Evolutionary conservation across 2,329 filamentous ascomycete species (phyloP).

Genomic region (Rosellinia necatrix): DNA sequence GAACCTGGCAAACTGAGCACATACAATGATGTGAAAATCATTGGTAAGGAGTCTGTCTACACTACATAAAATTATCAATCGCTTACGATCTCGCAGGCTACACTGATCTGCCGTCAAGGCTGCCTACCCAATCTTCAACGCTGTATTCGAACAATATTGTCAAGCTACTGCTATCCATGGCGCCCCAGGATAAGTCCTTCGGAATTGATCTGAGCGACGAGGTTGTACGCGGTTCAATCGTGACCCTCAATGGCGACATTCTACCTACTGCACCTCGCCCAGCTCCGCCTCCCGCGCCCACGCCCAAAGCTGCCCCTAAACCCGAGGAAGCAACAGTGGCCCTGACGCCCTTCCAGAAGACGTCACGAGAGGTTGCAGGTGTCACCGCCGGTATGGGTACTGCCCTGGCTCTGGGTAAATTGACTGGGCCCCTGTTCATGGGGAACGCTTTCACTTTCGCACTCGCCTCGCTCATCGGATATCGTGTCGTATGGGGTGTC

Average conservation of each 20-base stretch:
- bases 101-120: slow-evolving; percentile 82
- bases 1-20: slow-evolving; percentile 70
- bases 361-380: slow-evolving; percentile 72
- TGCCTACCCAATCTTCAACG: slow-evolving; percentile 87
- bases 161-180: slow-evolving; percentile 83
- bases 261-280: slow-evolving; percentile 76
- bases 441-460: slow-evolving; percentile 83
- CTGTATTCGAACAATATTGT: slow-evolving; percentile 94
- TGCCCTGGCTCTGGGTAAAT: slow-evolving; percentile 76
- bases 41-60: slow-evolving; percentile 58
- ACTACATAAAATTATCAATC: background rate
- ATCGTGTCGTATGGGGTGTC: slow-evolving; percentile 88
- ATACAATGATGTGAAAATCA: slow-evolving; percentile 81
- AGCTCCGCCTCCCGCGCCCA: slow-evolving; percentile 57
- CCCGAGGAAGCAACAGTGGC: slow-evolving; percentile 63
- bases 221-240: slow-evolving; percentile 83
- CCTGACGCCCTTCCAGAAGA: slow-evolving; percentile 82
- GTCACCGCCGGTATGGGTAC: slow-evolving; percentile 80
- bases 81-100: slow-evolving; percentile 60
- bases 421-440: slow-evolving; percentile 86
- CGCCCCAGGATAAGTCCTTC: slow-evolving; percentile 76
- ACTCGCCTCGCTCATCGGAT: slow-evolving; percentile 82
- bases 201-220: slow-evolving; percentile 82
- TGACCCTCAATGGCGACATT: slow-evolving; percentile 77
- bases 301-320: slow-evolving; percentile 46